These are phyloP conservation scores for Meripilus lineatus DNA, from an alignment of 1,284 basidiomycete genomes.

Conservation along the genomic window DNA sequence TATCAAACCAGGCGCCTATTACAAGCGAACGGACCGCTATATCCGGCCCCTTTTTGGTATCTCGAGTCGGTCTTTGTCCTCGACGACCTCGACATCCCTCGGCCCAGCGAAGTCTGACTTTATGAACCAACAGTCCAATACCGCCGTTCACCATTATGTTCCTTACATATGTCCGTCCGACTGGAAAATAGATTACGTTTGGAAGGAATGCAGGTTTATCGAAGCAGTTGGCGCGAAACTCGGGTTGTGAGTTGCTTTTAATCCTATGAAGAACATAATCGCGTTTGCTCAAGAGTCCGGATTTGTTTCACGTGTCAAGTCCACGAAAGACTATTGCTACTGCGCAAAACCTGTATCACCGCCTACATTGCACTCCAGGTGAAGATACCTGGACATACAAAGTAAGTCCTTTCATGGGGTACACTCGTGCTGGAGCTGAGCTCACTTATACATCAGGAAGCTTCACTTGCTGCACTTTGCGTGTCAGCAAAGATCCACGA, in stretches of 20 bases:
- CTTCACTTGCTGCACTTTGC: constrained; percentile 82
- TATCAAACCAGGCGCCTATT: no score
- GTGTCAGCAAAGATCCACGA: constrained; percentile 97
- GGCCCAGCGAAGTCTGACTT: no score
- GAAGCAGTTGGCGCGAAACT: constrained; percentile 83
- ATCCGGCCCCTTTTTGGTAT: no score
- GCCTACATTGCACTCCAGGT: constrained; percentile 94
- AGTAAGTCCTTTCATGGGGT: constrained; percentile 21
- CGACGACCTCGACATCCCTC: no score
- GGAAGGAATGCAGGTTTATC: constrained; percentile 83
- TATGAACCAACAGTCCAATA: no score
- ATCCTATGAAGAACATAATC: no score
- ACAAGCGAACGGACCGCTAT: no score
- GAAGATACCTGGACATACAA: constrained; percentile 88
- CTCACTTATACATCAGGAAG: constrained; percentile 56
- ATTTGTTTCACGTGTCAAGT: constrained; percentile 36
- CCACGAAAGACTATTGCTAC: constrained; percentile 92
- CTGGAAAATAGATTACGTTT: constrained; percentile 81
- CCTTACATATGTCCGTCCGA: no score
- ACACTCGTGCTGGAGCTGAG: not conserved
- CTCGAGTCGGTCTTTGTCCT: no score
- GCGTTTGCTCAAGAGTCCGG: not conserved
- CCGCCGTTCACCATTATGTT: no score
- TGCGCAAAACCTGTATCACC: constrained; percentile 89
- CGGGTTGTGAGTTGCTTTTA: constrained; percentile 76